Percentiles rank a stretch among this genome's conserved stretches.
These are phyloP conservation scores for Dactylorhiza incarnata DNA, from an alignment of 106 monocot genomes.

Conservation along the genomic window DNA sequence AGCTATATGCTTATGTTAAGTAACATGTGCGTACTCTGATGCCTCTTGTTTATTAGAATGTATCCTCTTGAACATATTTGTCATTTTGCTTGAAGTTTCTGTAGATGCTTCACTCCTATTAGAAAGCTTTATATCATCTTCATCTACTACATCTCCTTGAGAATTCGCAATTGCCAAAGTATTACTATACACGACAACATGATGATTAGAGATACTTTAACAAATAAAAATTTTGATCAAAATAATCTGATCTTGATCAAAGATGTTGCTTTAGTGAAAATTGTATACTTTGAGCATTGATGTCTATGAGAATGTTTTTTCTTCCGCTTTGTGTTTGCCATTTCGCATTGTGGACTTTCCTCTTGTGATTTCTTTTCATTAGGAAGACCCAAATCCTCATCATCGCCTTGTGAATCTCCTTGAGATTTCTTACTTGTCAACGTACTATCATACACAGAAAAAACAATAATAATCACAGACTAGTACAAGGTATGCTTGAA, in stretches of 20 bases:
- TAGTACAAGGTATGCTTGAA: neutral
- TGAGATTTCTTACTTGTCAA: slow-evolving; percentile 1
- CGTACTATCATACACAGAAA: neutral
- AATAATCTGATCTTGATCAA: neutral
- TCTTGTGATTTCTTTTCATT: no score
- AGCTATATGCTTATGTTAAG: neutral
- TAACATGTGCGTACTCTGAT: neutral
- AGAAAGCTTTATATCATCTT: neutral
- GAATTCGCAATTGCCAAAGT: no score
- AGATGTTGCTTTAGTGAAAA: neutral
- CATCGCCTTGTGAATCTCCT: neutral
- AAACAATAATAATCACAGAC: neutral
- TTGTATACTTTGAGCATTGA: neutral
- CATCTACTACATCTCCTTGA: no score
- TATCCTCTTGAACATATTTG: neutral
- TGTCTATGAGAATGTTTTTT: no score
- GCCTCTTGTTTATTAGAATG: neutral
- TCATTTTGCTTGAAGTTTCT: neutral
- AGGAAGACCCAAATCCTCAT: neutral
- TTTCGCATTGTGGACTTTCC: no score
- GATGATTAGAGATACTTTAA: no score
- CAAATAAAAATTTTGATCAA: no score
- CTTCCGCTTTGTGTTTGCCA: no score
- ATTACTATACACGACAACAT: no score
- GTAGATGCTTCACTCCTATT: neutral